These are phyloP conservation scores for Heracleum sosnowskyi DNA, from an alignment of 129 eudicot genomes.

Conservation along the genomic window DNA sequence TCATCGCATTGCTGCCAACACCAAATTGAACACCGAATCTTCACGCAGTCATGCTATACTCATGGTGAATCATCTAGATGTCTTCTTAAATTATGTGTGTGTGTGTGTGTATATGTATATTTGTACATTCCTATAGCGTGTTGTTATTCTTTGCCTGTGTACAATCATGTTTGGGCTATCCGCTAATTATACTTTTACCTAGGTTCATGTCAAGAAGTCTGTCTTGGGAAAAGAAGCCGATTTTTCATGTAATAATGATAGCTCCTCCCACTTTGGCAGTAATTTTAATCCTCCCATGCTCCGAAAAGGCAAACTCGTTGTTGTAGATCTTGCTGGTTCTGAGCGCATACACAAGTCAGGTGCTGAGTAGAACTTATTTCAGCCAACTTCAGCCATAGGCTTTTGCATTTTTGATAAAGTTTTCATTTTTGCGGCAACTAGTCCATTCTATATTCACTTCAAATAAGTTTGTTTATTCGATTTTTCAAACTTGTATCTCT, in stretches of 20 bases:
- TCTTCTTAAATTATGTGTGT: not conserved
- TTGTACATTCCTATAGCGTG: not conserved
- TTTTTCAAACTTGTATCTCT: not conserved
- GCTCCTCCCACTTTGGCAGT: slow-evolving; percentile 41
- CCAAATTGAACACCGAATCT: slow-evolving; percentile 97
- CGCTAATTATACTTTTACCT: slow-evolving; percentile 10
- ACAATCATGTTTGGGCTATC: slow-evolving; percentile 7
- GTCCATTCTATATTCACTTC: not conserved
- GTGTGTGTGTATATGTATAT: not conserved
- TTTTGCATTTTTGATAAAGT: not conserved
- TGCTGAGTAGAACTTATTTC: slow-evolving; percentile 17
- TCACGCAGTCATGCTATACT: slow-evolving; percentile 99
- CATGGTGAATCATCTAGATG: slow-evolving; percentile 48
- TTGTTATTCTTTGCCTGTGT: not conserved
- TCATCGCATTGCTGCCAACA: slow-evolving; percentile 96
- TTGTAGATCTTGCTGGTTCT: slow-evolving; percentile 99
- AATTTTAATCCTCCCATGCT: slow-evolving; percentile 65
- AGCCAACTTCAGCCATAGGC: not conserved
- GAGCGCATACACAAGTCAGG: slow-evolving; percentile 99
- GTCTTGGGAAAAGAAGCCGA: slow-evolving; percentile 55
- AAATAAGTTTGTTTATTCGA: not conserved
- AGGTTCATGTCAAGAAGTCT: slow-evolving; percentile 94
- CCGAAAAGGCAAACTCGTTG: slow-evolving; percentile 87
- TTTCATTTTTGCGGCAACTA: not conserved
- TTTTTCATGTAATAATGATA: slow-evolving; percentile 46